Evolutionary conservation across 139 green algal genomes (phyloP).

Genomic region (Tetradesmus obliquus): DNA sequence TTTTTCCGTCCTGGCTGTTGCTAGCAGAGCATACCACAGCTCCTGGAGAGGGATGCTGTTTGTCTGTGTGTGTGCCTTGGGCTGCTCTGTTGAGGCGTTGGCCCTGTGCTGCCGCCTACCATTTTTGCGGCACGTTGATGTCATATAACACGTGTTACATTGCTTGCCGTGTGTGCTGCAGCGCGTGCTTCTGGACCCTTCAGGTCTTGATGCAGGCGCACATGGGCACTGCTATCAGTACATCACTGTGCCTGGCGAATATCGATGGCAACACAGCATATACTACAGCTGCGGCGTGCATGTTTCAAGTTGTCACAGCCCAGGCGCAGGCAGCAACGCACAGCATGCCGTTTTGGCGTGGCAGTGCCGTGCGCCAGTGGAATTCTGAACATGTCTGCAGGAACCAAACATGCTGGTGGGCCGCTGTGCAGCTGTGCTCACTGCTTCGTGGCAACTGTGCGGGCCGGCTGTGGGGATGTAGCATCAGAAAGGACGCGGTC

Average conservation of each 20-base stretch:
- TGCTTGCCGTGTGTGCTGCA: neutral
- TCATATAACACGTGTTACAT: constrained; percentile 2
- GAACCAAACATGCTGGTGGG: neutral
- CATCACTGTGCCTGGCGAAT: neutral
- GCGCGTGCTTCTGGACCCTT: neutral
- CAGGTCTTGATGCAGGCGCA: neutral
- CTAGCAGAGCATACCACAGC: neutral
- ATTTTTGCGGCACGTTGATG: neutral
- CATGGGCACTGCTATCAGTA: neutral
- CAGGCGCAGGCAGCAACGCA: neutral
- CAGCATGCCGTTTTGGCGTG: neutral
- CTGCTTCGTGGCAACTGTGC: neutral
- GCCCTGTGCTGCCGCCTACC: neutral
- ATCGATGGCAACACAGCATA: neutral
- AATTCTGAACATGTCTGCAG: neutral
- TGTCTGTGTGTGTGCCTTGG: neutral
- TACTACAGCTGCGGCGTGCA: neutral
- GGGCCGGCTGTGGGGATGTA: neutral
- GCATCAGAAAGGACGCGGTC: neutral
- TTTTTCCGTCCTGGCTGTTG: neutral
- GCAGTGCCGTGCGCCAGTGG: neutral
- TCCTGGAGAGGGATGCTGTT: neutral
- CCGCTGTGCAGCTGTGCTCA: neutral
- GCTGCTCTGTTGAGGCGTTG: neutral
- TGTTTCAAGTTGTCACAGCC: neutral